A percentile compares a stretch with the other conserved stretches of the same genome.
These are phyloP conservation scores for Rhizophora mangle DNA, from an alignment of 345 rosid genomes.

Conservation along the genomic window DNA sequence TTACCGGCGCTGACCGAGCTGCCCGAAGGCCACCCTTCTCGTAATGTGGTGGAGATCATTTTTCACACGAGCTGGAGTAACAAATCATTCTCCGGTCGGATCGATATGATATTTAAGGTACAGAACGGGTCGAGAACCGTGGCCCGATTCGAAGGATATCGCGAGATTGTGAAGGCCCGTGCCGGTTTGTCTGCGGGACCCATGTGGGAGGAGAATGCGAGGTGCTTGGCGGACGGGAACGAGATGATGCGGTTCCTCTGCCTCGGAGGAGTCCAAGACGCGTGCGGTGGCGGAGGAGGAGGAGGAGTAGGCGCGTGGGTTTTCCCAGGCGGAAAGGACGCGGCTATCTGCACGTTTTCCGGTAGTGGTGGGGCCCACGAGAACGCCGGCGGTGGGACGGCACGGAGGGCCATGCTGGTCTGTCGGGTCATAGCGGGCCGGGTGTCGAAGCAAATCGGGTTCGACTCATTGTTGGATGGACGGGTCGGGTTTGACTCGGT, in stretches of 20 bases:
- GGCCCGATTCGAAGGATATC: constrained; percentile 86
- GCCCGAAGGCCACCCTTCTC: constrained; percentile 76
- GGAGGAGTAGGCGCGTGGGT: constrained; percentile 47
- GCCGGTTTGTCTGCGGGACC: constrained; percentile 33
- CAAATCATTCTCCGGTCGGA: constrained; percentile 64
- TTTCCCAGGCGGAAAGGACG: constrained; percentile 53
- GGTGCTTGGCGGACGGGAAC: constrained; percentile 92
- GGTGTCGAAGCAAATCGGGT: constrained; percentile 46
- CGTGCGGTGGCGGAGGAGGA: constrained; percentile 15
- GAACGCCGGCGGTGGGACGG: constrained; percentile 73
- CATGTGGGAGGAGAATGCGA: constrained; percentile 63
- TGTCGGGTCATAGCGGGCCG: constrained; percentile 94
- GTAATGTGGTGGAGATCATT: constrained; percentile 91
- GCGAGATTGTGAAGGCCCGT: constrained; percentile 61
- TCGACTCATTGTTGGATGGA: constrained; percentile 42
- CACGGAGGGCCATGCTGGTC: constrained; percentile 88
- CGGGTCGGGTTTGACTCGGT: constrained; percentile 78
- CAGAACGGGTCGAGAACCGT: constrained; percentile 70
- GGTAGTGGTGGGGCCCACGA: constrained; percentile 86
- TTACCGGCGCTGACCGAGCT: constrained; percentile 72
- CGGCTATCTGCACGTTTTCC: constrained; percentile 64
- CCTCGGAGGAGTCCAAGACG: constrained; percentile 38
- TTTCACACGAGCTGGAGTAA: constrained; percentile 93
- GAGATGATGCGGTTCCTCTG: constrained; percentile 93
- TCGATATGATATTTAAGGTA: constrained; percentile 86